phyloP scores from a whole-genome alignment of 148 eudicot genomes.

The Fagopyrum tataricum region DNA sequence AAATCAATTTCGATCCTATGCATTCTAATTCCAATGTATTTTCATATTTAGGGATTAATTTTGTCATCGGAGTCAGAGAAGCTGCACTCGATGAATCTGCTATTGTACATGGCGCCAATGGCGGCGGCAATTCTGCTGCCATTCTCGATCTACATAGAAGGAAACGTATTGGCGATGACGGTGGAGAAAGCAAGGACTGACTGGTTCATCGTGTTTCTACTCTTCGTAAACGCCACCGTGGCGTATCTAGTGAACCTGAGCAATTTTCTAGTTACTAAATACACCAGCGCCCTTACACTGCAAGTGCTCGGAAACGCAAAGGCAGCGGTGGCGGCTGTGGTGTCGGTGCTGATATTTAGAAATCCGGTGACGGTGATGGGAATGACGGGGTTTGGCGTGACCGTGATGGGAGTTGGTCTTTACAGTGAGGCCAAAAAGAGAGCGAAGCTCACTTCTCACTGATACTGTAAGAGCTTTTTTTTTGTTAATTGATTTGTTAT shows the following conservation, averaged over 20 bases:
- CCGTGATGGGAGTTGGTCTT: conserved; percentile 72
- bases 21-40: background rate
- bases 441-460: conserved; percentile 54
- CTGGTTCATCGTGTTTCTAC: conserved; percentile 50
- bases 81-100: conserved; percentile 63
- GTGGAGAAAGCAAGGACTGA: conserved; percentile 47
- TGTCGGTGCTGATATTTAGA: conserved; percentile 70
- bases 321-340: conserved; percentile 78
- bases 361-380: conserved; percentile 94
- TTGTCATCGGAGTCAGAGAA: conserved; percentile 58
- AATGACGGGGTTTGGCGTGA: conserved; percentile 64
- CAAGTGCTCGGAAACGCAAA: conserved; percentile 85
- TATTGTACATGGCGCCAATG: conserved; percentile 85
- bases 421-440: conserved; percentile 78
- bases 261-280: conserved; percentile 73
- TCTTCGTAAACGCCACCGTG: conserved; percentile 64
- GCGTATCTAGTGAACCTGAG: conserved; percentile 81
- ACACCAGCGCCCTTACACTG: conserved; percentile 70
- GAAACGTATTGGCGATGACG: conserved; percentile 53
- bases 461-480: conserved; percentile 14
- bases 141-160: conserved; percentile 55
- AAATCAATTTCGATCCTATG: background rate
- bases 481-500: background rate
- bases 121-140: conserved; percentile 65
- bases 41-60: conserved; percentile 24